These are phyloP conservation scores for Citrullus mucosospermus DNA, from an alignment of 306 rosid species.

Conservation along the genomic window DNA sequence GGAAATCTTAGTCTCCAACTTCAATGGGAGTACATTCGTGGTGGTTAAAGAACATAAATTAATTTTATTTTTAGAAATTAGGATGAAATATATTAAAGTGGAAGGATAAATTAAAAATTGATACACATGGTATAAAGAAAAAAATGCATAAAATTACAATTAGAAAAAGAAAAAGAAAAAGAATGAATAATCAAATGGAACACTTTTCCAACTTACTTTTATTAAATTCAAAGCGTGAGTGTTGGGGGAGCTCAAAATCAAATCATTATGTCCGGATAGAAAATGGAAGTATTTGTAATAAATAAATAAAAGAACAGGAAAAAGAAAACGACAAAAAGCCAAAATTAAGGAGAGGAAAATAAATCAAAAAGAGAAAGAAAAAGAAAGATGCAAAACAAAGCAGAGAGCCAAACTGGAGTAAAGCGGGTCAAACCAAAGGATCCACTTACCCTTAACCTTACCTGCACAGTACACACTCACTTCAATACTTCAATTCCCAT, in stretches of 20 bases:
- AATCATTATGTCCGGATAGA: neutral
- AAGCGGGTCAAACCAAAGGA: constrained; percentile 43
- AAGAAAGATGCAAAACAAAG: neutral
- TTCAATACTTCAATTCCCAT: neutral
- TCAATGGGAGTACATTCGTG: too few relatives aligned
- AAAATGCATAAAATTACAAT: too few relatives aligned
- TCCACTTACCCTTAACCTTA: constrained; percentile 11
- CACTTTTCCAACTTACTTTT: neutral
- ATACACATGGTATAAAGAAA: too few relatives aligned
- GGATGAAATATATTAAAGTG: too few relatives aligned
- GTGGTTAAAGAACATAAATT: too few relatives aligned
- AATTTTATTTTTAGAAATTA: too few relatives aligned
- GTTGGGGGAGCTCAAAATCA: neutral
- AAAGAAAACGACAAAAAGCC: constrained; percentile 2
- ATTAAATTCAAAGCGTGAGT: neutral
- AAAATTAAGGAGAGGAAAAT: neutral
- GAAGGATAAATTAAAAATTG: too few relatives aligned
- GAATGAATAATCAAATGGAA: neutral
- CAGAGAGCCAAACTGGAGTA: neutral
- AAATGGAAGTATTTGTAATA: constrained; percentile 5
- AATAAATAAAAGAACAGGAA: constrained; percentile 12
- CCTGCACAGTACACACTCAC: neutral
- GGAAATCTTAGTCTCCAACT: too few relatives aligned
- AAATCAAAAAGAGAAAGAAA: neutral
- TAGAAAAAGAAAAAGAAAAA: too few relatives aligned